Base-by-base conservation (phyloP, 78 protist species). In the Pelomyxa schiedti region DNA sequence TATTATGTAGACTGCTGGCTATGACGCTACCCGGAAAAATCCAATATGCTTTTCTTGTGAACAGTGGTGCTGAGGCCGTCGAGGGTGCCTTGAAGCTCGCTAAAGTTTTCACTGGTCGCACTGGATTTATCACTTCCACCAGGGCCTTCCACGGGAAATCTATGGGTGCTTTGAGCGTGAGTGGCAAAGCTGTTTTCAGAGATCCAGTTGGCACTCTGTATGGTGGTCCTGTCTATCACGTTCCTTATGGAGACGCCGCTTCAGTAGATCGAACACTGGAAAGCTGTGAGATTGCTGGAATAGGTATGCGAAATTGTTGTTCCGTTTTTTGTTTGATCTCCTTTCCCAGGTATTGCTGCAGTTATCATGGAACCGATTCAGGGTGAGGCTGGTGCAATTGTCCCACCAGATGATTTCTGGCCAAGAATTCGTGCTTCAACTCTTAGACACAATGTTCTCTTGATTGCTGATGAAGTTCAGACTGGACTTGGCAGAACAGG, bases 281-380 rank as follows among this genome's bases (percentile, higher is more conserved):
- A 37, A 6, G 42, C 22, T 2, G 70, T 47, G 58, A 47, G 32
- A 47, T 47, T 16, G 58, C 58, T 16, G 83, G 78, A 36, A 32
- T 66, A 40, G n/a, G n/a, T n/a, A n/a, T n/a, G n/a, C n/a, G n/a
- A n/a, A n/a, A n/a, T n/a, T n/a, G n/a, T n/a, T n/a, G n/a, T n/a
- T n/a, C n/a, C n/a, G n/a, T n/a, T n/a, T n/a, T n/a, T n/a, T n/a
- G n/a, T n/a, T n/a, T n/a, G n/a, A n/a, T n/a, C n/a, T n/a, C n/a
- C n/a, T n/a, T n/a, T n/a, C n/a, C n/a, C n/a, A n/a, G n/a, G 3
- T 24, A 70, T 70, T 39, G 6, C 37, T 38, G 92, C 75, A 8
- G 84, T 86, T 74, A 38, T 88, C 28, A 35, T 30, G 32, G 95
- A 91, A 72, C 95, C 95, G 66, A 86, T 91, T 75, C 95, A 91